Evolutionary conservation across 495 filamentous ascomycete species (phyloP), one percentile per base, ranked within the genome.

Genomic region (Cercophora samala): DNA sequence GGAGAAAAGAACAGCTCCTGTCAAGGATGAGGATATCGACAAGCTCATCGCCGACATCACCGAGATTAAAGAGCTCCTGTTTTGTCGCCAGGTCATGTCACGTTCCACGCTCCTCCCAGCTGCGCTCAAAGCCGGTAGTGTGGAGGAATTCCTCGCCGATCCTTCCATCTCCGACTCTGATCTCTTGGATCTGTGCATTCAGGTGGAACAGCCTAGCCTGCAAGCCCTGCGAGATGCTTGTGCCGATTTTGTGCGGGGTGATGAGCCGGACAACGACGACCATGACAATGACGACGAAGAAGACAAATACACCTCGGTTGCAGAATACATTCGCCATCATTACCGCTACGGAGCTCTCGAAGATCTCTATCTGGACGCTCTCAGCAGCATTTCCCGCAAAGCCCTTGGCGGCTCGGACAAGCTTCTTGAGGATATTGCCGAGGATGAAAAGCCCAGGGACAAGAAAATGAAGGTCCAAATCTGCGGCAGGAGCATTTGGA

Each of bases 401-500:
- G 58, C 46, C 22, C n/a, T 67, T 15, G 46, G 65, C 18, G 63
- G 51, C 18, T 66, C 64, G 46, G 29, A 66, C 3, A 60, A 62
- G 22, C 60, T 65, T 18, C 52, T 55, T 22, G 65, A 68, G 51
- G 66, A 67, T 21, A 21, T 63, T 58, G 52, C 68, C 56, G 22
- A 37, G 5, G 62, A 65, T 51, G 24, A 58, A 1, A 64, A 70
- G 56, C 59, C 63, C 1, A 66, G 66, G 61, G 65, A 72, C 24
- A 70, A 73, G 55, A 82, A 79, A 64, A 77, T 82, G 66, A 79
- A 78, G 60, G 77, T 86, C 37, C 80, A 71, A 37, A 70, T 87
- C 24, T 86, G 83, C 66, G 83, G 84, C 13, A 77, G 76, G 62
- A 79, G 74, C 65, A 83, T 87, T 64, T 84, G 82, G 75, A 85